phyloP scores from a whole-genome alignment of 352 stramenopile species.

The Blastocystis hominis region DNA sequence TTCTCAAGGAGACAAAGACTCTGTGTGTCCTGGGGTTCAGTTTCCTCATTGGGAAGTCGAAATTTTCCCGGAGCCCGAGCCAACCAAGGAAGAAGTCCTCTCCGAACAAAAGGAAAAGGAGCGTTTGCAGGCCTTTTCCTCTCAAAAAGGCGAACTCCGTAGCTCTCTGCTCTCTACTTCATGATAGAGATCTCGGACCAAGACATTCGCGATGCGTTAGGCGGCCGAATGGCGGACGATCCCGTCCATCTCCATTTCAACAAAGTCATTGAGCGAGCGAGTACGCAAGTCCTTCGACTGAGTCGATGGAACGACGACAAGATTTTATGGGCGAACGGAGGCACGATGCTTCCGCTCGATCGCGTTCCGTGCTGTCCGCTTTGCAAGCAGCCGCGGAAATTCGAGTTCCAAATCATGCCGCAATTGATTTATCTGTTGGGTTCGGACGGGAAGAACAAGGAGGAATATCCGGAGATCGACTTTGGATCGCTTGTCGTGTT shows the following conservation, averaged over 20 bases:
- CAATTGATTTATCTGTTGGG: constrained; percentile 54
- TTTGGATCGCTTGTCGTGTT: constrained; percentile 46
- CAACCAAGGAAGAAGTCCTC: constrained; percentile 9
- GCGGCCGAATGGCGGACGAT: constrained; percentile 30
- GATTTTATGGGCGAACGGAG: constrained; percentile 42
- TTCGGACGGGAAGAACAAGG: background rate
- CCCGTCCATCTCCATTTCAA: constrained; percentile 53
- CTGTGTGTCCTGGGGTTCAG: constrained; percentile 5
- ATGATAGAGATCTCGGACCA: constrained; percentile 29
- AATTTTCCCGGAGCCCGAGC: constrained; percentile 23
- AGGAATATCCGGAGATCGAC: constrained; percentile 43
- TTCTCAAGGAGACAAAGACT: background rate
- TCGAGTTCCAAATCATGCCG: constrained; percentile 56
- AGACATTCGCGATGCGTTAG: constrained; percentile 31
- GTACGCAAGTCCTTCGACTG: constrained; percentile 17
- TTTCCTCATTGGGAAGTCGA: constrained; percentile 51
- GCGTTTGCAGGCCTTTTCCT: background rate
- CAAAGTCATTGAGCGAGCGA: constrained; percentile 47
- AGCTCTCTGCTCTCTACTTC: background rate
- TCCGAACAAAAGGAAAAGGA: background rate
- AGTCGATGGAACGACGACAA: constrained; percentile 40
- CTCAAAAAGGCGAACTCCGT: background rate
- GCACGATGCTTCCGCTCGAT: background rate
- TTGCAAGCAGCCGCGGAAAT: constrained; percentile 24
- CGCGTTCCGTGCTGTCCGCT: background rate